A percentile compares a stretch with the other conserved stretches of the same genome.
Conservation (phyloP, 1,284 basidiomycete species). For the Flammula alnicola region DNA sequence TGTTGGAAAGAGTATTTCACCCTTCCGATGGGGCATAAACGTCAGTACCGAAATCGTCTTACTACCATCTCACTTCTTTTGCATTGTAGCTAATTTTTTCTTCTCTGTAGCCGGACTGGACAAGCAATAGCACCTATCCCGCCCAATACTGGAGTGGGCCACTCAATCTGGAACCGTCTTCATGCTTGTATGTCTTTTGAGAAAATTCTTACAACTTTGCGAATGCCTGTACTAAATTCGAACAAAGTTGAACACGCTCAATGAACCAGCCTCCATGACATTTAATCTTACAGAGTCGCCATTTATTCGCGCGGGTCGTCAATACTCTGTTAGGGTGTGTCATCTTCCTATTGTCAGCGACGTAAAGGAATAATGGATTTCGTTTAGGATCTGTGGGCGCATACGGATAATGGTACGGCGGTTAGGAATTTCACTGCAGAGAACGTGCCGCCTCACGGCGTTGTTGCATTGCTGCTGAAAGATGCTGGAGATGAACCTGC, state of each 20-base stretch:
- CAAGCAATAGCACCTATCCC: constrained; percentile 50
- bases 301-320: constrained; percentile 66
- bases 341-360: neutral
- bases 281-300: constrained; percentile 72
- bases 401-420: constrained; percentile 69
- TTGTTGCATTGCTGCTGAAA: constrained; percentile 65
- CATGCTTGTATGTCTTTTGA: constrained; percentile 49
- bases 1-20: constrained; percentile 59
- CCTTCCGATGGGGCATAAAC: constrained; percentile 69
- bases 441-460: constrained; percentile 68
- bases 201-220: neutral
- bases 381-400: constrained; percentile 65
- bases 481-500: constrained; percentile 69
- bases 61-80: neutral
- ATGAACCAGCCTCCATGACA: constrained; percentile 56
- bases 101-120: constrained; percentile 49
- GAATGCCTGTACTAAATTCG: neutral
- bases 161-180: constrained; percentile 56
- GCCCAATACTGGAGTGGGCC: constrained; percentile 64
- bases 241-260: constrained; percentile 53
- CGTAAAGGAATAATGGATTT: neutral
- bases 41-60: constrained; percentile 39
- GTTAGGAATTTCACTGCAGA: constrained; percentile 61
- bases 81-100: neutral
- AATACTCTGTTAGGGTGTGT: constrained; percentile 55